These are phyloP conservation scores for Hemisphaericaspora nanyangensis DNA, from an alignment of 805 yeast genomes.

Conservation along the genomic window DNA sequence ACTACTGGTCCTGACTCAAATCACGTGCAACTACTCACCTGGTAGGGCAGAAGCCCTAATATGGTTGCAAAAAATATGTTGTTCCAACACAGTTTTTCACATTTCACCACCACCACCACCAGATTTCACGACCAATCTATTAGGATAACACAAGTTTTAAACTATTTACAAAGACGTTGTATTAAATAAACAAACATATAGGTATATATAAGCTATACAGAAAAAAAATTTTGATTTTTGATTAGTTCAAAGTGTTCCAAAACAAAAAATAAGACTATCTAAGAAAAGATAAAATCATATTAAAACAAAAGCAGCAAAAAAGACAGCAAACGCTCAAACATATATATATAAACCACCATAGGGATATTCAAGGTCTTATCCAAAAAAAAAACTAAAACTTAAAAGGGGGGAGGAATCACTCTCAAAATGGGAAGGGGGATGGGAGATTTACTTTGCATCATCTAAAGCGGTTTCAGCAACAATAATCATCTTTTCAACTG, in stretches of 20 bases:
- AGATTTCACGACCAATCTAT: too few species aligned
- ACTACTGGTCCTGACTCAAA: too few species aligned
- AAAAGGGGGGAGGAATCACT: neutral
- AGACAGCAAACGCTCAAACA: too few species aligned
- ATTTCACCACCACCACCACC: too few species aligned
- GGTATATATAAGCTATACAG: neutral
- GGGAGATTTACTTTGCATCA: conserved; percentile 13
- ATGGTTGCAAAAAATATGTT: too few species aligned
- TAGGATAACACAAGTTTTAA: too few species aligned
- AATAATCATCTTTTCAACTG: conserved; percentile 69
- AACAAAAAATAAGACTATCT: neutral
- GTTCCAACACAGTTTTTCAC: too few species aligned
- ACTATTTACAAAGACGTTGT: neutral
- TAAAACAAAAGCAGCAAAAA: neutral
- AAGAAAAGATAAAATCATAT: neutral
- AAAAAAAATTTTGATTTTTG: too few species aligned
- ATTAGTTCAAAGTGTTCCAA: neutral
- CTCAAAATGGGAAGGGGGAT: neutral
- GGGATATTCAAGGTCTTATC: too few species aligned
- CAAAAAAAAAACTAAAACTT: neutral
- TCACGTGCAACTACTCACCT: too few species aligned
- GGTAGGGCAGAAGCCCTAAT: too few species aligned
- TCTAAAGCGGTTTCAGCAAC: conserved; percentile 48
- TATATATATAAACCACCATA: too few species aligned
- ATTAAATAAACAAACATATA: neutral